phyloP scores from a whole-genome alignment of 2,329 filamentous ascomycete genomes.

The Aspergillus nomiae region DNA sequence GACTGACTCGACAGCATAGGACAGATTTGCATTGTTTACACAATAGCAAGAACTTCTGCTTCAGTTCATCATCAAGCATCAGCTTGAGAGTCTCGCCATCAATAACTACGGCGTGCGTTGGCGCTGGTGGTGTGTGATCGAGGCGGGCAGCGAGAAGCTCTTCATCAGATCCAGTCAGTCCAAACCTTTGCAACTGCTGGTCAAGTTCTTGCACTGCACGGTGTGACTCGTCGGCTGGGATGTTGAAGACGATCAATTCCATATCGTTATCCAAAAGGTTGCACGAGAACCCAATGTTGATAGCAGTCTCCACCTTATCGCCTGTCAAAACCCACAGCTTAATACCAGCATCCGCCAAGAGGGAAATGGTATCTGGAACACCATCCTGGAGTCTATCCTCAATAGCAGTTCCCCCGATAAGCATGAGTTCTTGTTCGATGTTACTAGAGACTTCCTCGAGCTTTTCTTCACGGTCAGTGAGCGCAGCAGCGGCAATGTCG shows the following conservation, averaged over 20 bases:
- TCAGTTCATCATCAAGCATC: slow-evolving; percentile 77
- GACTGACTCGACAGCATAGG: slow-evolving; percentile 94
- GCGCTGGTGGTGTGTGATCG: slow-evolving; percentile 81
- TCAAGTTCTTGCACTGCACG: slow-evolving; percentile 72
- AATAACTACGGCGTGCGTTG: slow-evolving; percentile 90
- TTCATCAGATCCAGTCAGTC: slow-evolving; percentile 77
- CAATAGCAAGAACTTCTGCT: slow-evolving; percentile 89
- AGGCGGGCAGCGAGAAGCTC: slow-evolving; percentile 77
- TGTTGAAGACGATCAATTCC: slow-evolving; percentile 89
- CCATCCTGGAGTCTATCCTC: slow-evolving; percentile 96
- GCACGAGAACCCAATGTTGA: slow-evolving; percentile 99
- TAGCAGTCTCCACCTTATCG: slow-evolving; percentile 98
- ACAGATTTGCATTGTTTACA: slow-evolving; percentile 98
- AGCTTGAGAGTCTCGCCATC: slow-evolving; percentile 92
- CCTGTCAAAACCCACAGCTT: slow-evolving; percentile 98
- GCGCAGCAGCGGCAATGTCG: slow-evolving; percentile 79
- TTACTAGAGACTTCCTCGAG: slow-evolving; percentile 84
- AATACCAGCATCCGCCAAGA: slow-evolving; percentile 90
- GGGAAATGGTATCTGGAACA: slow-evolving; percentile 90
- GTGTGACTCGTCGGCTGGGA: slow-evolving; percentile 71
- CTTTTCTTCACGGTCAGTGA: slow-evolving; percentile 88
- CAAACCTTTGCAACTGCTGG: slow-evolving; percentile 70
- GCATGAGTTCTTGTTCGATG: slow-evolving; percentile 85
- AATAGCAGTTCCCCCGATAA: slow-evolving; percentile 93
- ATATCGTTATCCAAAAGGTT: slow-evolving; percentile 97